These are phyloP conservation scores for Nemophila menziesii DNA, from an alignment of 257 asterid species.

Conservation along the genomic window DNA sequence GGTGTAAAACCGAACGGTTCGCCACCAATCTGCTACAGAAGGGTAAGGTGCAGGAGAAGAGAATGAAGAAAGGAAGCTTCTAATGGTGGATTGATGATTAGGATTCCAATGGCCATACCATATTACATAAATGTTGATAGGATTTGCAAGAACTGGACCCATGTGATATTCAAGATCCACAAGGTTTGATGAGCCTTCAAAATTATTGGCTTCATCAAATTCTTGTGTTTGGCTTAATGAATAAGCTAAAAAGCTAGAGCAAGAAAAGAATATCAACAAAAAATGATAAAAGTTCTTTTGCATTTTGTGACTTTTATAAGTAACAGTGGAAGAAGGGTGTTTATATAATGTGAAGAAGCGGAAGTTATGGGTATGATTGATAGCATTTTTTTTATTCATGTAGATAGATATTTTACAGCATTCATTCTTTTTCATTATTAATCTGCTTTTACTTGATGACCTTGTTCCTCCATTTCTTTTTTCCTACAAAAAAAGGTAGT, in stretches of 20 bases:
- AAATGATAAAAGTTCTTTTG: neutral
- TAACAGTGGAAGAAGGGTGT: neutral
- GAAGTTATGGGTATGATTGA: neutral
- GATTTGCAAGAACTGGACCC: constrained; percentile 71
- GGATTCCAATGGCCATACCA: constrained; percentile 75
- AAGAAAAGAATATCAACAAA: neutral
- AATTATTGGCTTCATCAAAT: constrained; percentile 18
- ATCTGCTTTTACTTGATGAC: constrained; percentile 27
- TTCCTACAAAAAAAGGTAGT: no score
- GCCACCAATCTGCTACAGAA: constrained; percentile 75
- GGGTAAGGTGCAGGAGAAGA: constrained; percentile 43
- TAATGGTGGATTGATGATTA: constrained; percentile 44
- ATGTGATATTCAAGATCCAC: constrained; percentile 61
- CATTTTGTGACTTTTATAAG: neutral
- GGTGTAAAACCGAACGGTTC: constrained; percentile 41
- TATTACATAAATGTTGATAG: constrained; percentile 45
- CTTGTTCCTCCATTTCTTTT: constrained; percentile 21
- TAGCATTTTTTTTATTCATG: constrained; percentile 16
- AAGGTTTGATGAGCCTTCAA: constrained; percentile 64
- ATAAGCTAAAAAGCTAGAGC: neutral
- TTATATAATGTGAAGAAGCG: constrained; percentile 14
- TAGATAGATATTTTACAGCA: constrained; percentile 14
- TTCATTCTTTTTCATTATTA: constrained; percentile 24
- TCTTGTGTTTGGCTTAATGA: constrained; percentile 6
- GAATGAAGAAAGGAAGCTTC: constrained; percentile 46